phyloP scores from a whole-genome alignment of 225 moss, liverwort and hornwort genomes.

The Lunularia cruciata region DNA sequence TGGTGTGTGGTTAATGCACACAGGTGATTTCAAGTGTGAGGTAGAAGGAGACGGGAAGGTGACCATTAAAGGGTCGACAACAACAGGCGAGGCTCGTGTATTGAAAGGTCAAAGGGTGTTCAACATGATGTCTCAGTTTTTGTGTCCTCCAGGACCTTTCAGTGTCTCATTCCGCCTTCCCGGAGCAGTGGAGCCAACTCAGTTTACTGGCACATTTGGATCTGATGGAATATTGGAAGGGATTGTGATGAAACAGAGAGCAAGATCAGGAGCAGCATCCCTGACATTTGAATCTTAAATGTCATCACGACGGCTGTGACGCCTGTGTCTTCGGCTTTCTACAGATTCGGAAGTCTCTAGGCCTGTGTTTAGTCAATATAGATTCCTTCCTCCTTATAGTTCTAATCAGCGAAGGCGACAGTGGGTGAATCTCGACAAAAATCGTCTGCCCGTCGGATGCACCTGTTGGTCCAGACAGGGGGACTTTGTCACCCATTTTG shows the following conservation, averaged over 20 bases:
- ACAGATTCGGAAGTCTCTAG: neutral
- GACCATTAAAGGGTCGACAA: slow-evolving; percentile 92
- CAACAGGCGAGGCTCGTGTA: slow-evolving; percentile 78
- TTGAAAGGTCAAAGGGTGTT: slow-evolving; percentile 70
- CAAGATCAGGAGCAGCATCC: slow-evolving; percentile 44
- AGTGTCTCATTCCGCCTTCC: slow-evolving; percentile 45
- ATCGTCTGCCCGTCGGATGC: neutral
- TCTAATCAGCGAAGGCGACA: neutral
- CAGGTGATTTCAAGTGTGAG: slow-evolving; percentile 97
- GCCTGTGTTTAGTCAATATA: slow-evolving; percentile 13
- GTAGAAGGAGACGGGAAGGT: slow-evolving; percentile 97
- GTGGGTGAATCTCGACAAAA: neutral
- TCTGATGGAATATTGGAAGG: slow-evolving; percentile 53
- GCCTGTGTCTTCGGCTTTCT: neutral
- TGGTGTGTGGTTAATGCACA: slow-evolving; percentile 11
- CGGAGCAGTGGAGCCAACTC: slow-evolving; percentile 50
- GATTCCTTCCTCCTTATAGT: neutral
- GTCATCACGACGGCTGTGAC: neutral
- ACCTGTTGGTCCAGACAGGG: neutral
- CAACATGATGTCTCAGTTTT: slow-evolving; percentile 46
- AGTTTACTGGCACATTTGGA: slow-evolving; percentile 51
- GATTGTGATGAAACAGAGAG: slow-evolving; percentile 46
- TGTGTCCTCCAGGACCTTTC: slow-evolving; percentile 48
- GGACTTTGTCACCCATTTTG: neutral
- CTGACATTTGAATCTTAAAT: slow-evolving; percentile 44